A percentile compares a stretch with the other conserved stretches of the same genome.
phyloP scores from a whole-genome alignment of 2,329 filamentous ascomycete species.

The Lasiodiplodia hormozganensis region DNA sequence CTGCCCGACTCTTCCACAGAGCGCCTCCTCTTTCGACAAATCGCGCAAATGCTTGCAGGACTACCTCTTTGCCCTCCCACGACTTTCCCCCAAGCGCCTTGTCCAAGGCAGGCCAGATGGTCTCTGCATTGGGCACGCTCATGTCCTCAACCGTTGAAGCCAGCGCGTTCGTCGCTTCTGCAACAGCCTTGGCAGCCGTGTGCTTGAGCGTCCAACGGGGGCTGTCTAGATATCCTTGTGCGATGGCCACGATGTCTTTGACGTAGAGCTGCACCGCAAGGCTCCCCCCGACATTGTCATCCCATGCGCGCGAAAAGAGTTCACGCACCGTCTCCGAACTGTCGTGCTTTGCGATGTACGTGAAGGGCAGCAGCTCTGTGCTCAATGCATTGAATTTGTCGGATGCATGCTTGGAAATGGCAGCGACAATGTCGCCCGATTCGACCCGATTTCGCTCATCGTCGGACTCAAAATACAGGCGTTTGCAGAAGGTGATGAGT shows the following conservation, averaged over 20 bases:
- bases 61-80: conserved; percentile 87
- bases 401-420: conserved; percentile 83
- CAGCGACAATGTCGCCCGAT: conserved; percentile 81
- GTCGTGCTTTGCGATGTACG: conserved; percentile 88
- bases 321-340: conserved; percentile 79
- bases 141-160: conserved; percentile 60
- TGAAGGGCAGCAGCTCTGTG: conserved; percentile 78
- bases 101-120: conserved; percentile 84
- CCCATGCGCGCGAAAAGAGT: conserved; percentile 86
- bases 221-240: conserved; percentile 73
- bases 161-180: conserved; percentile 64
- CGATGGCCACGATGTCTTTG: conserved; percentile 77
- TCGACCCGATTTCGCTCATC: conserved; percentile 77
- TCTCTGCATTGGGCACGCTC: conserved; percentile 64
- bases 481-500: conserved; percentile 63
- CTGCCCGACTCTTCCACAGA: conserved; percentile 64
- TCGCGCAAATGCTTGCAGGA: conserved; percentile 78
- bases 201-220: conserved; percentile 92
- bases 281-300: conserved; percentile 84
- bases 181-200: conserved; percentile 80
- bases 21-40: conserved; percentile 72
- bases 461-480: conserved; percentile 81
- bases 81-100: conserved; percentile 86
- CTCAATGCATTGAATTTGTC: conserved; percentile 86
- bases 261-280: conserved; percentile 85